Evolutionary conservation across 305 asterid genomes (phyloP).

Genomic region (Rubia tinctorum): DNA sequence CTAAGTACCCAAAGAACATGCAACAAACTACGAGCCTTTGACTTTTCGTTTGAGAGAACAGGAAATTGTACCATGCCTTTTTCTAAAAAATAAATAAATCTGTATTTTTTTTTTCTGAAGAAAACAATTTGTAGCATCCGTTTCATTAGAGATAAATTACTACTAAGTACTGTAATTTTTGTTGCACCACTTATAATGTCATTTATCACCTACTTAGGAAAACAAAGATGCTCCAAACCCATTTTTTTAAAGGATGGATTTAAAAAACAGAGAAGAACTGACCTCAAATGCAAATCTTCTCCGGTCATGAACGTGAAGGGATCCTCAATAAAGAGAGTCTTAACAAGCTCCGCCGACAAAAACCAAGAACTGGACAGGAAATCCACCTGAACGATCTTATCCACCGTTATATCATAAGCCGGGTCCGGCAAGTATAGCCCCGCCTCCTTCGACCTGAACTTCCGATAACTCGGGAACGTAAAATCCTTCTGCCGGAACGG

Average conservation of each 20-base stretch:
- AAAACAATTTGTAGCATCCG: too few species aligned
- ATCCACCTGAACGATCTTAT: slow-evolving; percentile 81
- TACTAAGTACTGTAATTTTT: too few species aligned
- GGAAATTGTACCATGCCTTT: neutral
- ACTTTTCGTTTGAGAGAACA: neutral
- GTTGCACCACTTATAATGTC: too few species aligned
- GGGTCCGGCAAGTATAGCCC: slow-evolving; percentile 96
- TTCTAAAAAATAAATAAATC: too few species aligned
- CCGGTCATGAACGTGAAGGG: slow-evolving; percentile 96
- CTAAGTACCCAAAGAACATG: neutral
- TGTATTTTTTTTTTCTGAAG: too few species aligned
- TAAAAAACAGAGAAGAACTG: slow-evolving; percentile 1
- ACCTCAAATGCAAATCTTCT: slow-evolving; percentile 96
- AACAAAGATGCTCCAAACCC: too few species aligned
- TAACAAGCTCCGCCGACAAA: slow-evolving; percentile 76
- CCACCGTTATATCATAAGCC: slow-evolving; percentile 72
- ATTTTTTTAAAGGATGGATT: neutral
- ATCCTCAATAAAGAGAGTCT: slow-evolving; percentile 78
- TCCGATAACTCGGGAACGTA: slow-evolving; percentile 81
- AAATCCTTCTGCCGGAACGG: slow-evolving; percentile 89
- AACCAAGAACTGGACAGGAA: slow-evolving; percentile 97
- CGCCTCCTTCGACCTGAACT: slow-evolving; percentile 85
- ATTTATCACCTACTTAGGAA: too few species aligned
- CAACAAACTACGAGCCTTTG: neutral
- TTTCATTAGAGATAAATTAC: too few species aligned